Evolutionary conservation across 192 early-diverging fungal species (phyloP).

Genomic region (Coemansia sp.): DNA sequence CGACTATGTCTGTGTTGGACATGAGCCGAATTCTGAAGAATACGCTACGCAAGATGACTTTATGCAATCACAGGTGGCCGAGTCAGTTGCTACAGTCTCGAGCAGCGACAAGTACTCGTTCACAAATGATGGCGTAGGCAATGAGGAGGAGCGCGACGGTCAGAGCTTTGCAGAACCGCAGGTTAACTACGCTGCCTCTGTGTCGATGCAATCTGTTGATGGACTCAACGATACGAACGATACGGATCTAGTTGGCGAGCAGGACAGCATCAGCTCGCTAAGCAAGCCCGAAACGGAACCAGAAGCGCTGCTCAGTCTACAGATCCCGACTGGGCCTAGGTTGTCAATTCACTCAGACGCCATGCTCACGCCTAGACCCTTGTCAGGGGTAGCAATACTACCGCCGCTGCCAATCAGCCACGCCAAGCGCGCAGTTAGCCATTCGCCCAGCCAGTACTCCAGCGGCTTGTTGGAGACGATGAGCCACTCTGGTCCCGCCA

Average conservation of each 20-base stretch:
- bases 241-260: constrained; percentile 13
- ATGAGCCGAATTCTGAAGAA: neutral
- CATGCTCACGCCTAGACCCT: neutral
- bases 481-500: constrained; percentile 15
- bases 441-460: constrained; percentile 35
- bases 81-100: constrained; percentile 12
- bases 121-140: constrained; percentile 7
- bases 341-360: neutral
- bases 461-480: constrained; percentile 12
- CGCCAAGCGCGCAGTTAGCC: constrained; percentile 26
- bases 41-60: neutral
- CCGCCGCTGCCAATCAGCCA: constrained; percentile 13
- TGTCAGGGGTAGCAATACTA: neutral
- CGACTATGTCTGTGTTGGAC: neutral
- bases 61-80: neutral
- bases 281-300: constrained; percentile 43
- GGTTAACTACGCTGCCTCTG: constrained; percentile 3
- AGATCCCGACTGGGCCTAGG: neutral
- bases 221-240: neutral
- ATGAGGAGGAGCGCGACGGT: neutral
- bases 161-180: neutral
- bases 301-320: neutral
- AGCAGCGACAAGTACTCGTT: constrained; percentile 53
- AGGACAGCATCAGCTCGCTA: constrained; percentile 45
- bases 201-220: neutral